Evolutionary conservation across 2,329 filamentous ascomycete species (phyloP).

Genomic region (Elsinoe batatas): DNA sequence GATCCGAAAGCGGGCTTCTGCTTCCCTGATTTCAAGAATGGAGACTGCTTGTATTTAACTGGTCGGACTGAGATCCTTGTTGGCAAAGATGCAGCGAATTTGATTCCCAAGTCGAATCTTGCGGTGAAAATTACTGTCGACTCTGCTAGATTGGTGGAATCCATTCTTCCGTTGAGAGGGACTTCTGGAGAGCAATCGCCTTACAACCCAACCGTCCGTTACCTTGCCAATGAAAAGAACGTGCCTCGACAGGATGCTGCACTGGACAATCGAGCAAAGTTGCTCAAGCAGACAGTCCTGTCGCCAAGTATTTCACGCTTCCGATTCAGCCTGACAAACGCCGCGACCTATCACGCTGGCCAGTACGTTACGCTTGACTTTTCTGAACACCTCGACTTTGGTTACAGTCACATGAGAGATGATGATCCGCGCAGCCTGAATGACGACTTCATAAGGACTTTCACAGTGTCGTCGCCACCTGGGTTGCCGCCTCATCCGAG

Average conservation of each 20-base stretch:
- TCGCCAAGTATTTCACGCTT: constrained; percentile 61
- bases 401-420: constrained; percentile 76
- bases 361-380: constrained; percentile 75
- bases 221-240: constrained; percentile 49
- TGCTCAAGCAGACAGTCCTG: constrained; percentile 50
- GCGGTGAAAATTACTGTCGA: constrained; percentile 58
- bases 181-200: constrained; percentile 52
- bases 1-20: constrained; percentile 60
- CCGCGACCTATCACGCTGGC: constrained; percentile 51
- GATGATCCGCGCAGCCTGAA: constrained; percentile 71
- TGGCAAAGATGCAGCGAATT: constrained; percentile 49
- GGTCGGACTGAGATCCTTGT: constrained; percentile 58
- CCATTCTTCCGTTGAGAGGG: constrained; percentile 60
- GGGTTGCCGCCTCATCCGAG: constrained; percentile 21
- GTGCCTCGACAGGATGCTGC: constrained; percentile 17
- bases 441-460: constrained; percentile 74
- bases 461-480: constrained; percentile 62
- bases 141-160: constrained; percentile 51
- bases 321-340: constrained; percentile 40
- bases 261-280: constrained; percentile 37
- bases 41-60: constrained; percentile 64
- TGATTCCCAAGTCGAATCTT: constrained; percentile 62
- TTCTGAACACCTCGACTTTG: constrained; percentile 54
- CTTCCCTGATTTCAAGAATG: constrained; percentile 64
- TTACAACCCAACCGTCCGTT: constrained; percentile 67